Percentiles rank a stretch among this genome's conserved stretches.
phyloP scores from a whole-genome alignment of 192 early-diverging fungal species.

The Lunasporangiospora selenospora region DNA sequence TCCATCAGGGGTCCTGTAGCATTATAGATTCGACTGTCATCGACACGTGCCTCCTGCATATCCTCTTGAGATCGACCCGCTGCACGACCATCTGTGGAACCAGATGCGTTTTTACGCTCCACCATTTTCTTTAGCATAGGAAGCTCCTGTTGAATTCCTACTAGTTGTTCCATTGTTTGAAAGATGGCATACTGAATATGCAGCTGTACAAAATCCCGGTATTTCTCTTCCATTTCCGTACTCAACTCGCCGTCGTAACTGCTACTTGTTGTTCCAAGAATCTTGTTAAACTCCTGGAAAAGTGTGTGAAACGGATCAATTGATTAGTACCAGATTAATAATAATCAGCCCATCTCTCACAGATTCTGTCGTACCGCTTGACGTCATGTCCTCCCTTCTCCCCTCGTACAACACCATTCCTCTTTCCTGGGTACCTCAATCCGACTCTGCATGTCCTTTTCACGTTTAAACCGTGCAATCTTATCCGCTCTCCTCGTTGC shows the following conservation, averaged over 20 bases:
- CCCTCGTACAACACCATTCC: background rate
- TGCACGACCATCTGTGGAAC: conserved; percentile 19
- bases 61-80: conserved; percentile 17
- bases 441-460: conserved; percentile 70
- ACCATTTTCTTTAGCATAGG: conserved; percentile 80
- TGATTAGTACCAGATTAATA: background rate
- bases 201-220: conserved; percentile 77
- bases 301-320: background rate
- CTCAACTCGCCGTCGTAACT: conserved; percentile 32
- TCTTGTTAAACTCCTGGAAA: conserved; percentile 28
- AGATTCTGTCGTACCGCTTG: too few relatives aligned
- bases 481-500: conserved; percentile 70
- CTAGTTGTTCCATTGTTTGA: conserved; percentile 72
- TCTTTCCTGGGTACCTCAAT: conserved; percentile 42
- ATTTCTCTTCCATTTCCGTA: conserved; percentile 71
- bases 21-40: conserved; percentile 14
- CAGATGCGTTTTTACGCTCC: conserved; percentile 50
- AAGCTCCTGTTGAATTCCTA: conserved; percentile 78
- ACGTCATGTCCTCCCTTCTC: too few relatives aligned
- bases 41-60: conserved; percentile 28
- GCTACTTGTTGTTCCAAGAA: conserved; percentile 34
- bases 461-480: conserved; percentile 78
- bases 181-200: conserved; percentile 77
- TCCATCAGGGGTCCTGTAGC: conserved; percentile 61
- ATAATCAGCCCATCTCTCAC: too few relatives aligned